Evolutionary conservation across 208 protist genomes (phyloP), one percentile per base, ranked within the genome.

Genomic region (Acanthamoeba royreba): DNA sequence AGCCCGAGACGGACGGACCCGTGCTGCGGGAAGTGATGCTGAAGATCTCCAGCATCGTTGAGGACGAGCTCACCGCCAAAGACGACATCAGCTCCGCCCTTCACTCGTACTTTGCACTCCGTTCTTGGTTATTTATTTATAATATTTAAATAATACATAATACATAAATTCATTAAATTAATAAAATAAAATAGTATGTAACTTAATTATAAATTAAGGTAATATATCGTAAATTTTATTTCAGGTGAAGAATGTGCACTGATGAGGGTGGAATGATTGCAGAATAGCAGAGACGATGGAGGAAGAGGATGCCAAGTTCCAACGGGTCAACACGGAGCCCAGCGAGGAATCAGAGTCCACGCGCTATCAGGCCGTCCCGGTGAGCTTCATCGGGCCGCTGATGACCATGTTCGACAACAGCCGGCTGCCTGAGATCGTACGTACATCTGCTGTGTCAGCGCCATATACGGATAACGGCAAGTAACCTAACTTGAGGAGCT

Each of bases 231-330:
- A n/a, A n/a, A n/a, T 58, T 5, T 8, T 0, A 15, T 83, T 40
- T 11, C 17, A 2, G 0, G 9, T 42, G 8, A 9, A 42, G 43
- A 9, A n/a, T n/a, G n/a, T n/a, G n/a, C n/a, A n/a, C n/a, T 86
- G 42, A 5, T 47, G 25, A 8, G 1, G 25, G 13, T 86, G 77
- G 38, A 1, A 5, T 8, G 22, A 17, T 28, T 38, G 43, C 17
- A 90, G 83, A 25, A 3, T 90, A 19, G 83, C 47, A 28, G 83
- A 90, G 31, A 46, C 66, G 4, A 69, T 90, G 9, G 83, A 90
- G 55, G 83, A 90, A 52, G 83, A 90, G 83, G 83, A 90, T 35
- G 22, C 38, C 17, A 90, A 90, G 83, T 90, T 72, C 55, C 83
- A 90, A 52, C 83, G 83, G 15, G 83, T 90, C 53, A 69, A 61